Conservation (phyloP, 352 stramenopile species). For the Phytopythium vexans region DNA sequence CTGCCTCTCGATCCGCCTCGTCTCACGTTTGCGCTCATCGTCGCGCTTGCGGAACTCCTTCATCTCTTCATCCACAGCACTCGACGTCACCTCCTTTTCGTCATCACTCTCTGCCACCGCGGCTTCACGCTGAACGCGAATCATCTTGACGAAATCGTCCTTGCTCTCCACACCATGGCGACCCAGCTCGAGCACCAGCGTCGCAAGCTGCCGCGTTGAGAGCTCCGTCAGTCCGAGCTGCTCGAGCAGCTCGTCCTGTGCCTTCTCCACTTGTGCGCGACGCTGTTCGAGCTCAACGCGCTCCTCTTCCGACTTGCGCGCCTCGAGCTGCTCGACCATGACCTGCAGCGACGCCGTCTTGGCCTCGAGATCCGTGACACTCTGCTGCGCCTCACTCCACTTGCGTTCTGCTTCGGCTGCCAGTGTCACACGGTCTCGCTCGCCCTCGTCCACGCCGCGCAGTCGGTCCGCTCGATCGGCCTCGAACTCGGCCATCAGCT, state of each 20-base stretch:
- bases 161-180: slow-evolving; percentile 33
- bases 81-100: slow-evolving; percentile 22
- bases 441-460: slow-evolving; percentile 61
- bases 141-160: slow-evolving; percentile 50
- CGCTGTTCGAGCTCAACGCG: slow-evolving; percentile 50
- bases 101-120: slow-evolving; percentile 18
- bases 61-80: slow-evolving; percentile 46
- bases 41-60: slow-evolving; percentile 48
- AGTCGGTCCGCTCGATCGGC: slow-evolving; percentile 60
- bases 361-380: slow-evolving; percentile 23
- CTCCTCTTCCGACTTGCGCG: slow-evolving; percentile 34
- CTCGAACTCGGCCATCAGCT: slow-evolving; percentile 37
- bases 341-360: slow-evolving; percentile 22
- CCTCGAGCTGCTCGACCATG: slow-evolving; percentile 41
- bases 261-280: slow-evolving; percentile 27
- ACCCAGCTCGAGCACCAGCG: slow-evolving; percentile 60
- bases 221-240: slow-evolving; percentile 63
- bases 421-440: slow-evolving; percentile 40
- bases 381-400: slow-evolving; percentile 28
- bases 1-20: slow-evolving; percentile 44
- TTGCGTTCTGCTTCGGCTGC: slow-evolving; percentile 27
- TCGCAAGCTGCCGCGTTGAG: slow-evolving; percentile 49
- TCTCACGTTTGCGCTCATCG: slow-evolving; percentile 47
- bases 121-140: slow-evolving; percentile 43
- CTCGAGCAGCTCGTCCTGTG: slow-evolving; percentile 40